phyloP scores from a whole-genome alignment of 768 basidiomycete species.

The Kockovaella imperatae region DNA sequence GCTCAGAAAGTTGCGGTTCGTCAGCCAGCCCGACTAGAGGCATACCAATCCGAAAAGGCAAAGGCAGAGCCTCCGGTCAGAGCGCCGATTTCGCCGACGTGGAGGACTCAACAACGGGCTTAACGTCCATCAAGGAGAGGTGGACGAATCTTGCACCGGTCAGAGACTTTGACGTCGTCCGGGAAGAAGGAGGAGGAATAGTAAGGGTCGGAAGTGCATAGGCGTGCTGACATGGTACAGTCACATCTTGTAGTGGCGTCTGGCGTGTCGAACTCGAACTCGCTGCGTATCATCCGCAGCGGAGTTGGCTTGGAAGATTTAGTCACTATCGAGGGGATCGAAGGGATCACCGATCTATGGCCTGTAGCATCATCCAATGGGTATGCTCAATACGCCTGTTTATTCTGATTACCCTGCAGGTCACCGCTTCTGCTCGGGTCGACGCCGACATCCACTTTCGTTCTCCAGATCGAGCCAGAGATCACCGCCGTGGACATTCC shows the following conservation, averaged over 20 bases:
- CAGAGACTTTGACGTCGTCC: slow-evolving; percentile 37
- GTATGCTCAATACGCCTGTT: neutral
- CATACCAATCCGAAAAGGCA: slow-evolving; percentile 23
- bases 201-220: slow-evolving; percentile 12
- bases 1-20: neutral
- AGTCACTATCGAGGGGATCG: slow-evolving; percentile 22
- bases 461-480: slow-evolving; percentile 14
- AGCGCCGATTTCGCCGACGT: too few relatives aligned
- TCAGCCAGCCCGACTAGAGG: slow-evolving; percentile 5
- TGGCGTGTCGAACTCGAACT: slow-evolving; percentile 35
- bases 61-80: slow-evolving; percentile 26
- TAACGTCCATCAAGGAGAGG: slow-evolving; percentile 19
- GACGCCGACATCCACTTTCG: slow-evolving; percentile 6
- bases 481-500: slow-evolving; percentile 4
- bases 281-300: slow-evolving; percentile 35
- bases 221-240: slow-evolving; percentile 6
- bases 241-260: slow-evolving; percentile 40
- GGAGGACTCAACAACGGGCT: slow-evolving; percentile 11
- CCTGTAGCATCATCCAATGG: slow-evolving; percentile 6
- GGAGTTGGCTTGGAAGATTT: slow-evolving; percentile 38
- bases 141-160: slow-evolving; percentile 43
- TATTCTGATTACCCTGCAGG: neutral
- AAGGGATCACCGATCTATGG: slow-evolving; percentile 25
- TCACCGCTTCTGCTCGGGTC: slow-evolving; percentile 14
- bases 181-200: slow-evolving; percentile 32